Evolutionary conservation across 768 basidiomycete genomes (phyloP), one percentile per base, ranked within the genome.

Genomic region (Suillus variegatus): DNA sequence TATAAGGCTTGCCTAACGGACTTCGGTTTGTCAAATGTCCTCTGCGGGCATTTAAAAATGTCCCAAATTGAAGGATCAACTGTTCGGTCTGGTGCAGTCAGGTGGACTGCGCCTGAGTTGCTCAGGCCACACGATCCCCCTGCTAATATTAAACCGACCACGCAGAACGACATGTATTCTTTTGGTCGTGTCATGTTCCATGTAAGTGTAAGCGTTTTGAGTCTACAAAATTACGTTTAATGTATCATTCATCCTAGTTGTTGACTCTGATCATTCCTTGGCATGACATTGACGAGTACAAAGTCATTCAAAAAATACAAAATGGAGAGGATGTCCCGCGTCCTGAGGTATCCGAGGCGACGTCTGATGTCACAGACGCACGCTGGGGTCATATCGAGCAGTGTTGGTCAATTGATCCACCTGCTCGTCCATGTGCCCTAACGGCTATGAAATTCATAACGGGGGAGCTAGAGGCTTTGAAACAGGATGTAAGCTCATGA

Each of bases 1-100:
- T 67, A 76, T 28, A 77, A 75, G 25, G 82, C 78, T 0, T 75
- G 77, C 12, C 67, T 85, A 7, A 76, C 78, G 40, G 83, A 84
- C 62, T 85, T 85, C 54, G 83, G 83, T 1, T 68, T 82, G 16
- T 82, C 81, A 28, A 79, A 68, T 49, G 76, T 82, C 57, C 71
- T 78, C 13, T 71, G 72, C 18, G 78, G 80, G 61, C 69, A 77
- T 62, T 63, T 41, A 8, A 70, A 76, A 36, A 67, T 72, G 13
- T 52, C 67, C 25, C 68, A 65, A 43, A 72, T 67, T 43, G 32
- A 56, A 55, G 73, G 74, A 4, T 70, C 68, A 20, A 73, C 80
- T 35, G 78, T 78, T n/a, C 61, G 61, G 22, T 10, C 14, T 40
- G 63, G 63, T 22, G 58, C 58, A 25, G 3, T 44, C 14, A 36